A percentile compares a stretch with the other conserved stretches of the same genome.
phyloP scores from a whole-genome alignment of 768 basidiomycete species.

The Mycena rosella region DNA sequence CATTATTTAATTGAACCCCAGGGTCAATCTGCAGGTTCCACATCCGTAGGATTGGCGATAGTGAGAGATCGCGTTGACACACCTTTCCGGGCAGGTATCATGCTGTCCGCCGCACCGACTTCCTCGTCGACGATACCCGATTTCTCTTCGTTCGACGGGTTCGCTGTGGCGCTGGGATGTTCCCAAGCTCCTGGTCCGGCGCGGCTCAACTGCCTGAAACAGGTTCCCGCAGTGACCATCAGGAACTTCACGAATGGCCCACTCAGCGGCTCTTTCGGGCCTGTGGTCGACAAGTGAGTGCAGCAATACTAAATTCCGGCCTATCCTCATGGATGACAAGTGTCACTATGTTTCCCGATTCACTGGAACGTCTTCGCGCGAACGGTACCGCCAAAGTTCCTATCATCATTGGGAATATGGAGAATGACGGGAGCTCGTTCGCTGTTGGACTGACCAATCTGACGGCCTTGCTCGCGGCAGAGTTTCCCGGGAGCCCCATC shows the following conservation, averaged over 20 bases:
- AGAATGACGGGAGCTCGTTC: slow-evolving; percentile 34
- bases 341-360: slow-evolving; percentile 27
- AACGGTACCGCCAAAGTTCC: slow-evolving; percentile 31
- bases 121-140: slow-evolving; percentile 6
- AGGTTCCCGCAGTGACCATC: slow-evolving; percentile 37
- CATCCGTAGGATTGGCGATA: slow-evolving; percentile 14
- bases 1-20: neutral
- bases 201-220: slow-evolving; percentile 39
- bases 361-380: slow-evolving; percentile 28
- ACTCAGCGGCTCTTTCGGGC: slow-evolving; percentile 6
- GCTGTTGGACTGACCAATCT: slow-evolving; percentile 31
- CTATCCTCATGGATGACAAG: neutral
- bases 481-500: neutral
- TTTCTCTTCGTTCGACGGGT: too few species aligned
- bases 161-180: slow-evolving; percentile 34
- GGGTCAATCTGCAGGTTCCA: slow-evolving; percentile 22
- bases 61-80: slow-evolving; percentile 8
- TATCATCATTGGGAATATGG: slow-evolving; percentile 32
- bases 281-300: too few species aligned
- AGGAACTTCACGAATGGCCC: slow-evolving; percentile 36
- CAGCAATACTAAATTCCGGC: neutral
- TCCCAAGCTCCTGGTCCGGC: slow-evolving; percentile 33
- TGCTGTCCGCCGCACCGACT: slow-evolving; percentile 17
- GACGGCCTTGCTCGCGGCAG: slow-evolving; percentile 22
- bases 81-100: slow-evolving; percentile 12